Evolutionary conservation across 2,329 filamentous ascomycete species (phyloP), one percentile per base, ranked within the genome.

Genomic region (Beauveria pseudobassiana): DNA sequence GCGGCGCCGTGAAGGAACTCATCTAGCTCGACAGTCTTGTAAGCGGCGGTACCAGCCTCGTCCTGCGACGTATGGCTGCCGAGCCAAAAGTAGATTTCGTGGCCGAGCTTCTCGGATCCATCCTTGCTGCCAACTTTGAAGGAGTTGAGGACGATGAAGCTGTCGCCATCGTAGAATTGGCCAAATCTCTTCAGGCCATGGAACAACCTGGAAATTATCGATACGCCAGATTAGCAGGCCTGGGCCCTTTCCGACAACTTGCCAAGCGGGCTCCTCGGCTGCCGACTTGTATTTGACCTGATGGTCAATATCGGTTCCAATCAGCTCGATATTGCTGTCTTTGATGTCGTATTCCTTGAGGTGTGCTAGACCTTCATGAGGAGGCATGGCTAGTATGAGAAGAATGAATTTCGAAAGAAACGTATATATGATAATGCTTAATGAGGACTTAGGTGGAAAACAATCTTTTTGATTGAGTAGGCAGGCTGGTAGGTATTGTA

Each of bases 31-130:
- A 88, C 85, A 0, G 86, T 87, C 76, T 89, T 89, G 75, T 89
- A 87, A 2, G 87, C 86, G 0, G 87, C 87, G 0, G 82, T 85
- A 18, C 86, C 87, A 2, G 86, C 85, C 73, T 89, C 87, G 65
- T 89, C 87, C 73, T 88, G 85, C 2, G 83, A 81, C 0, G 86
- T 89, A 68, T 87, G 82, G 57, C 73, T 77, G 5, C 87, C 87
- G 1, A 89, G 78, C 86, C 86, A 89, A 75, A 89, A 89, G 77
- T 86, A 89, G 68, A 89, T 81, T 55, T 88, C 85, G 67, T 89
- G 86, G 48, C 74, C 76, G 5, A 87, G 74, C 66, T 76, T 78
- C 63, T 80, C 70, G 38, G 67, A 64, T 4, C 72, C 73, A n/a
- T 75, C 72, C 42, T 75, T 73, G 48, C 76, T 73, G 48, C 78